A percentile compares a stretch with the other conserved stretches of the same genome.
These are phyloP conservation scores for Tylopilus cervinicoccineus DNA, from an alignment of 768 basidiomycete genomes.

Conservation along the genomic window DNA sequence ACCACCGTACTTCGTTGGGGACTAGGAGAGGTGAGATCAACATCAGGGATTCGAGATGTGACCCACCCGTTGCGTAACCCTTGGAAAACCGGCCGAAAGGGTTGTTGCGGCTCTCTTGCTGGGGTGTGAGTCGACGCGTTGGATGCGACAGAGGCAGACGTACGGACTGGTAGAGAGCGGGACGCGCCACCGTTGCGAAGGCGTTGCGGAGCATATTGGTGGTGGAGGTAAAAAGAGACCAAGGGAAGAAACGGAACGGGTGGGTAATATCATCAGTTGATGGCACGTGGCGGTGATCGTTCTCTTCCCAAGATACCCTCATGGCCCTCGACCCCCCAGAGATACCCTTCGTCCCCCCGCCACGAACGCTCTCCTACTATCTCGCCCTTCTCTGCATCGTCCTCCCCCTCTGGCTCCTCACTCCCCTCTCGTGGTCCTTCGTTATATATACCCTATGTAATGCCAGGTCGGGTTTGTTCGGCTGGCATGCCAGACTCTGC, in stretches of 20 bases:
- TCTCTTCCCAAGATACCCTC: conserved; percentile 5
- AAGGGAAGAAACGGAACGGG: conserved; percentile 32
- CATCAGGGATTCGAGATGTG: background rate
- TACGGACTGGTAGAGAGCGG: conserved; percentile 50
- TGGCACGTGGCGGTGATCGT: conserved; percentile 7
- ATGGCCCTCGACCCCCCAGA: conserved; percentile 21
- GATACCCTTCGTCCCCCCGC: conserved; percentile 37
- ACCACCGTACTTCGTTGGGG: conserved; percentile 87
- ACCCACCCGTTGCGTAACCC: conserved; percentile 65
- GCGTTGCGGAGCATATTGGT: conserved; percentile 61
- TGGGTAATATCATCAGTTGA: background rate
- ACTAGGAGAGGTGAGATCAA: conserved; percentile 40
- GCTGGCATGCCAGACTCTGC: conserved; percentile 33
- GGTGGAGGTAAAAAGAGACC: conserved; percentile 21
- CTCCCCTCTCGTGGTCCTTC: conserved; percentile 65
- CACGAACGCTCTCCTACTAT: conserved; percentile 52
- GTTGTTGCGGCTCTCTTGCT: conserved; percentile 68
- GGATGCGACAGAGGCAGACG: conserved; percentile 23
- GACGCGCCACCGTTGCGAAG: conserved; percentile 52
- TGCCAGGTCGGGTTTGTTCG: conserved; percentile 39
- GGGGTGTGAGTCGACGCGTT: conserved; percentile 1
- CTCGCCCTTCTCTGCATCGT: conserved; percentile 53
- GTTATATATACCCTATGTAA: conserved; percentile 44
- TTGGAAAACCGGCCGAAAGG: conserved; percentile 75
- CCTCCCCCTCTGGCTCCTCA: conserved; percentile 58